Base-by-base conservation (phyloP, 2,329 filamentous ascomycete genomes). In the Balansia obtecta region DNA sequence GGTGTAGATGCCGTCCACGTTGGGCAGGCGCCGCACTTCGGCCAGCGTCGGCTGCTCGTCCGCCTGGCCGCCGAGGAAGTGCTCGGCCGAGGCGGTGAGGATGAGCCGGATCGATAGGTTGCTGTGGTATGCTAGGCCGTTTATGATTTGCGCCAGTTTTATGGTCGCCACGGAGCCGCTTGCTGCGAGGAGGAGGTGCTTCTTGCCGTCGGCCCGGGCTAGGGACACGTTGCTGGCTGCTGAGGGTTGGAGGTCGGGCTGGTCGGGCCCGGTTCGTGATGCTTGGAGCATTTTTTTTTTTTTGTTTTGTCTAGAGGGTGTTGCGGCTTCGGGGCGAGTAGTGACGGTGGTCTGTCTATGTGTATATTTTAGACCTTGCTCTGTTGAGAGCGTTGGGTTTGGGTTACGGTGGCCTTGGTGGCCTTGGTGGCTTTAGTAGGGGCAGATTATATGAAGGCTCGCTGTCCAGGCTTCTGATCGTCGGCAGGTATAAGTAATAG, bases 101-200 rank as follows among this genome's bases (percentile, higher is more conserved):
- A 97, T 71, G 49, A 97, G 70, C n/a, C 89, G 85, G 64, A 97
- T 88, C 10, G 87, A 88, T 51, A 96, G 72, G 45, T 69, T 75
- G 61, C 55, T 63, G 59, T 58, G 74, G 43, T 62, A 57, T 15
- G 68, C 72, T 4, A 90, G 75, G 1, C 80, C 73, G 16, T 68
- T 60, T 52, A 85, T 72, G 56, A 90, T 87, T 39, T 77, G 71
- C 1, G 81, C 81, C 2, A 88, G 70, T 63, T 96, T 96, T 61
- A 95, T 95, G 7, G 86, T 88, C 13, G 90, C 90, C n/a, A 95
- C 88, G 1, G 85, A 74, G 30, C 72, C 70, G 7, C 62, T 63
- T 5, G 68, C 68, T 0, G 71, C 69, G 6, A 73, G 62, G 1
- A 73, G 60, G 12, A 73, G 58, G 49, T 73, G 71, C 12, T 58